A percentile compares a stretch with the other conserved stretches of the same genome.
phyloP scores from a whole-genome alignment of 2,329 filamentous ascomycete genomes.

The Stagonosporopsis vannaccii region DNA sequence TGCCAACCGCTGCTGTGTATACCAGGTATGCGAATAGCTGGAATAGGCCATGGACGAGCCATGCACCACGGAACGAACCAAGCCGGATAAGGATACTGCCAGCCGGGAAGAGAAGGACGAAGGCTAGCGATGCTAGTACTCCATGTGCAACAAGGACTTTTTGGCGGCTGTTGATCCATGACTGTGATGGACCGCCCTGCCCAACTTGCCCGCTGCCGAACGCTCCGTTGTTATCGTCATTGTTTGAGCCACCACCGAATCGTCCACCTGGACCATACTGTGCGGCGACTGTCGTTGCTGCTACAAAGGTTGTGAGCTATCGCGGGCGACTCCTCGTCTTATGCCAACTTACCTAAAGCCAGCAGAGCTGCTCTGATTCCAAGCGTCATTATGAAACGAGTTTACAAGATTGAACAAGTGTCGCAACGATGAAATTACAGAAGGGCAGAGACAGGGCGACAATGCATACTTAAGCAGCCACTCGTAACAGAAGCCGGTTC shows the following conservation, averaged over 20 bases:
- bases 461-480: constrained; percentile 5
- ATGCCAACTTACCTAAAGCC: constrained; percentile 17
- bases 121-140: constrained; percentile 53
- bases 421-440: not conserved
- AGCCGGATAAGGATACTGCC: constrained; percentile 55
- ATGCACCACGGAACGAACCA: constrained; percentile 50
- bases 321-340: not conserved
- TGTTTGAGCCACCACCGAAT: constrained; percentile 7
- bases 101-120: constrained; percentile 54
- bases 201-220: constrained; percentile 11
- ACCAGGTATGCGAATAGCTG: constrained; percentile 59
- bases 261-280: constrained; percentile 22
- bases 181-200: constrained; percentile 15
- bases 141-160: constrained; percentile 52
- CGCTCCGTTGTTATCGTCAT: constrained; percentile 5
- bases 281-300: constrained; percentile 23
- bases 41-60: constrained; percentile 54
- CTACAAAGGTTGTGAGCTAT: constrained; percentile 12
- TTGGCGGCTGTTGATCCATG: constrained; percentile 18
- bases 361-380: constrained; percentile 18
- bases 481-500: not conserved
- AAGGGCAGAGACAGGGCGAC: not conserved
- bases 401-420: not conserved
- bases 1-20: constrained; percentile 58
- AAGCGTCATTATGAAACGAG: constrained; percentile 17